Evolutionary conservation across 495 filamentous ascomycete genomes (phyloP), one percentile per base, ranked within the genome.

Genomic region (Podospora bellae-mahoneyi): DNA sequence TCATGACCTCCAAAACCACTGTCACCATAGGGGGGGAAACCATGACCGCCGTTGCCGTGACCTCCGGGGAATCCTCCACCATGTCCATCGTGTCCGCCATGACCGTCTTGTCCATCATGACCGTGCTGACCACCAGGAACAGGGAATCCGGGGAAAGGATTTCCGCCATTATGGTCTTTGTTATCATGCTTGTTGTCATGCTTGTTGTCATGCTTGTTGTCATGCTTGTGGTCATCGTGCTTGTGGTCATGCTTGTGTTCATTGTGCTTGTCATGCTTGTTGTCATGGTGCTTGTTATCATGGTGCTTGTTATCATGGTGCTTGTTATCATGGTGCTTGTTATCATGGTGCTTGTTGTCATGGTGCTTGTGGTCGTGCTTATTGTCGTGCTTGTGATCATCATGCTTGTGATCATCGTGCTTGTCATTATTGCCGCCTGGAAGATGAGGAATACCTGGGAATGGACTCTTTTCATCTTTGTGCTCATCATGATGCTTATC

Each of bases 401-500:
- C 16, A 44, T 68, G 32, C 26, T 69, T 59, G 60, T 53, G 5
- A 32, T 57, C 20, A 1, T 23, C 23, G 23, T 23, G 23, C 23
- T 2, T 23, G 23, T 23, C 27, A 4, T 68, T 28, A 6, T 58
- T 18, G 9, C 65, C 56, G 26, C 64, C 34, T 20, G 54, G 30
- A 32, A 32, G 30, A 7, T 32, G 30, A 32, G 30, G 30, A 32
- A 32, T 32, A 32, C 30, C 30, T 32, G 30, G 4, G 30, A 32
- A 32, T 32, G 30, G 58, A 7, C 58, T 16, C 44, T 68, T 58
- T 23, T 56, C 59, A 48, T 64, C 39, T 7, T 65, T 60, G 4
- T 68, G 2, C 23, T 71, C 60, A 13, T 67, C 27, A n/a, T 74
- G 20, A 13, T 69, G 19, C 3, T 32, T 20, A 16, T 65, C 70